Evolutionary conservation across 2,329 filamentous ascomycete species (phyloP), one percentile per base, ranked within the genome.

Genomic region (Chaetomium sp.): DNA sequence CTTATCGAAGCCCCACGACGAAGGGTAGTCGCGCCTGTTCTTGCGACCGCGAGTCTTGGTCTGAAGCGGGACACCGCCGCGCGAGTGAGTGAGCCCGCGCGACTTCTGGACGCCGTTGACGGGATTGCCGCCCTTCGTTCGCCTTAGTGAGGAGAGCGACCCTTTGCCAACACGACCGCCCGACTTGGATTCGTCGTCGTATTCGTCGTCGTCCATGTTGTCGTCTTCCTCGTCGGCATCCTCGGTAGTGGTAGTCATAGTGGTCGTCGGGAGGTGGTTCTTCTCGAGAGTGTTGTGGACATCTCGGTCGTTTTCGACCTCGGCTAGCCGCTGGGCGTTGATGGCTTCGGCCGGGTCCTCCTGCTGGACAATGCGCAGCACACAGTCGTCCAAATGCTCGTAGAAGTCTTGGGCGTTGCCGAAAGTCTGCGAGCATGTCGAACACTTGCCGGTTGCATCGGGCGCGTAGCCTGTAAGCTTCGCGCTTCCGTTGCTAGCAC

Each of bases 341-440:
- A 86, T 82, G 14, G 81, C 82, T 72, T 87, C 84, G 33, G 82
- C 79, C 3, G 84, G 84, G 62, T 88, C 85, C 68, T 86, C 84
- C 69, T 86, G 83, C 69, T 87, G 84, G 33, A 87, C 85, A 65
- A 87, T 86, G 68, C 83, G 82, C 61, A 87, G 74, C 58, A 87
- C 85, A 67, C 85, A 87, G 72, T 87, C 84, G 65, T 87, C 92
- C 68, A 97, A 78, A 79, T 97, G 92, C 79, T 97, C 94, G 71
- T 97, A 97, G 74, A 97, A 97, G 74, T 97, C 92, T 70, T 97
- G 92, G 5, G 91, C 91, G 66, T 90, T 96, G 74, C 82, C 84
- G 73, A 97, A 97, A 10, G 88, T 96, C 57, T 85, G 82, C 11
- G 88, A 89, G 74, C 94, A 99, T 50, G 91, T 97, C 33, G 91